phyloP scores from a whole-genome alignment of 805 yeast genomes.

The Tetrapisispora iriomotensis region DNA sequence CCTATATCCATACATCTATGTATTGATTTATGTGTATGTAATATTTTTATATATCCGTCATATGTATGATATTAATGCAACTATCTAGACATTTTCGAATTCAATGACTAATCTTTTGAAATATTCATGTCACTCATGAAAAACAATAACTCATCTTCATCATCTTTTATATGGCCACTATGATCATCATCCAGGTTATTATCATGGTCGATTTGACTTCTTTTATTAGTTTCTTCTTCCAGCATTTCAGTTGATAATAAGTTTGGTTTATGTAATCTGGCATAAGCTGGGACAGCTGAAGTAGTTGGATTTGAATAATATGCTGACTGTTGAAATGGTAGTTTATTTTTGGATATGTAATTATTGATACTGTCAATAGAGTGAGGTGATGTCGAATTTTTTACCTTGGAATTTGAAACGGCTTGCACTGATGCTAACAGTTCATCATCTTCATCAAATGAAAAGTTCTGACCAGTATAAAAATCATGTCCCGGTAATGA shows the following conservation, averaged over 20 bases:
- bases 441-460: constrained; percentile 16
- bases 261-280: constrained; percentile 25
- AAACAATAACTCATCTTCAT: constrained; percentile 57
- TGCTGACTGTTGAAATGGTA: constrained; percentile 21
- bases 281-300: constrained; percentile 26
- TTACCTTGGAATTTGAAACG: constrained; percentile 4
- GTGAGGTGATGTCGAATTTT: constrained; percentile 18
- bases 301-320: constrained; percentile 27
- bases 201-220: not conserved
- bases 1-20: too few species aligned
- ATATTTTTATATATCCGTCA: not conserved
- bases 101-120: constrained; percentile 18
- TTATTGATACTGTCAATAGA: constrained; percentile 23
- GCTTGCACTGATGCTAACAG: constrained; percentile 8
- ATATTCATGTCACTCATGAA: constrained; percentile 69
- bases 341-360: constrained; percentile 16
- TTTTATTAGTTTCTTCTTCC: constrained; percentile 5
- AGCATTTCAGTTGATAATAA: constrained; percentile 14
- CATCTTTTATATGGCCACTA: constrained; percentile 35
- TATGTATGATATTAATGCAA: not conserved
- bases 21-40: not conserved
- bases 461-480: not conserved
- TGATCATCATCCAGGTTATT: constrained; percentile 8
- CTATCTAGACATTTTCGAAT: not conserved
- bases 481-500: not conserved